Evolutionary conservation across 228 moss, liverwort and hornwort species (phyloP).

Genomic region (Sphagnum magellanicum): DNA sequence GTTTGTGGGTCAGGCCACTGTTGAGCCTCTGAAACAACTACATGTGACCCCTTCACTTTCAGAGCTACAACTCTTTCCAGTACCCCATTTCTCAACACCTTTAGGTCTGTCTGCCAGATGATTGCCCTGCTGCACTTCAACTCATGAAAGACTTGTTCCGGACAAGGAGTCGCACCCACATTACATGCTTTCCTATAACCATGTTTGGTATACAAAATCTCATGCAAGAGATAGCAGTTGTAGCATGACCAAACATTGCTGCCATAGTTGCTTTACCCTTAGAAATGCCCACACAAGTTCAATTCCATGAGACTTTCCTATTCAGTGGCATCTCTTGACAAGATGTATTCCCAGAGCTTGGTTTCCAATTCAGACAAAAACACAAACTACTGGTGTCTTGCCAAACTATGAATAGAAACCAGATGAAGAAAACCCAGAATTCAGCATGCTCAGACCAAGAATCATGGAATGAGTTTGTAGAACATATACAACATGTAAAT

Average conservation of each 20-base stretch:
- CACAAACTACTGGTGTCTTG: too few species aligned
- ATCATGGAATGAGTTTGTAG: too few species aligned
- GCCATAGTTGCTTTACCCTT: conserved; percentile 12
- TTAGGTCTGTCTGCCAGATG: neutral
- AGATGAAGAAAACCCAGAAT: too few species aligned
- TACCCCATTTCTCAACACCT: neutral
- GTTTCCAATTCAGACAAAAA: too few species aligned
- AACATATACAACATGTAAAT: too few species aligned
- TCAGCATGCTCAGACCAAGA: too few species aligned
- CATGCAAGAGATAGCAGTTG: conserved; percentile 15
- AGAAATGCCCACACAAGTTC: too few species aligned
- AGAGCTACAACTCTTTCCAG: conserved; percentile 16
- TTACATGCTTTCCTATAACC: conserved; percentile 3
- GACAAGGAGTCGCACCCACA: neutral
- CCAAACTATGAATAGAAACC: too few species aligned
- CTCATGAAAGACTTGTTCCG: neutral
- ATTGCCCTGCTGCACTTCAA: neutral
- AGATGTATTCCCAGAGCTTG: too few species aligned
- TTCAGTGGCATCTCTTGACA: too few species aligned
- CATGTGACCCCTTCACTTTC: conserved; percentile 19
- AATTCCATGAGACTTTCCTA: too few species aligned
- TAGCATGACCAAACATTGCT: conserved; percentile 16
- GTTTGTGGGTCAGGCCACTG: conserved; percentile 46
- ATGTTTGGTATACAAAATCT: conserved; percentile 8
- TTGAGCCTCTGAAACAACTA: conserved; percentile 12